Conservation (phyloP, 225 moss, liverwort and hornwort genomes). For the Thuidium tamariscinum region DNA sequence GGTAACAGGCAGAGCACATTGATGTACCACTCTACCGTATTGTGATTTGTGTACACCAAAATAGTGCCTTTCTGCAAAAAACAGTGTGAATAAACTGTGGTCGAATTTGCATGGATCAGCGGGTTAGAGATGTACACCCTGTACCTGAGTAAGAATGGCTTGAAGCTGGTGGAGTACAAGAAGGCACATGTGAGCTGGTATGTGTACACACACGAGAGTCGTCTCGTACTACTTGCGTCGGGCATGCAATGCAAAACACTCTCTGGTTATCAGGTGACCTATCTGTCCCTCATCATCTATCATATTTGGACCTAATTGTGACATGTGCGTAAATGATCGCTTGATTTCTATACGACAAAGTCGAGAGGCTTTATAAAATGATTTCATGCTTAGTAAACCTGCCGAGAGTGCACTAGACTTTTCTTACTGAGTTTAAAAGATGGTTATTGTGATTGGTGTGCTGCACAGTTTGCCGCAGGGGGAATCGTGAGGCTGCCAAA, state of each 20-base stretch:
- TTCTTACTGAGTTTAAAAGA: neutral
- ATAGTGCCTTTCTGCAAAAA: neutral
- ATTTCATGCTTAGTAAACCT: neutral
- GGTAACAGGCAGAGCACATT: neutral
- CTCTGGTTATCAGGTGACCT: conserved; percentile 71
- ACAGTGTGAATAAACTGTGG: neutral
- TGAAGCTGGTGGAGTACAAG: conserved; percentile 71
- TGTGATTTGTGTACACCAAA: neutral
- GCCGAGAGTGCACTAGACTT: neutral
- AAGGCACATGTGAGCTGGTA: conserved; percentile 87
- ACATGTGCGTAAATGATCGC: neutral
- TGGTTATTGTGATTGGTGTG: conserved; percentile 5
- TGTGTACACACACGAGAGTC: conserved; percentile 96
- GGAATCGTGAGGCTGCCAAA: conserved; percentile 84
- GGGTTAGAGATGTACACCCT: conserved; percentile 79
- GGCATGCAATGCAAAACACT: conserved; percentile 99
- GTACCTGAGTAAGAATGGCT: conserved; percentile 45
- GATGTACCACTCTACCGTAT: neutral
- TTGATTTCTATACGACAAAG: neutral
- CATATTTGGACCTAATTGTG: neutral
- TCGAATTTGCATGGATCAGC: conserved; percentile 25
- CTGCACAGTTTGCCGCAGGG: conserved; percentile 85
- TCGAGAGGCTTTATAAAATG: neutral
- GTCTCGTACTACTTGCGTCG: conserved; percentile 87
- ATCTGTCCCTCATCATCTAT: neutral